Evolutionary conservation across 768 basidiomycete species (phyloP).

Genomic region (Rhodotorula paludigena): DNA sequence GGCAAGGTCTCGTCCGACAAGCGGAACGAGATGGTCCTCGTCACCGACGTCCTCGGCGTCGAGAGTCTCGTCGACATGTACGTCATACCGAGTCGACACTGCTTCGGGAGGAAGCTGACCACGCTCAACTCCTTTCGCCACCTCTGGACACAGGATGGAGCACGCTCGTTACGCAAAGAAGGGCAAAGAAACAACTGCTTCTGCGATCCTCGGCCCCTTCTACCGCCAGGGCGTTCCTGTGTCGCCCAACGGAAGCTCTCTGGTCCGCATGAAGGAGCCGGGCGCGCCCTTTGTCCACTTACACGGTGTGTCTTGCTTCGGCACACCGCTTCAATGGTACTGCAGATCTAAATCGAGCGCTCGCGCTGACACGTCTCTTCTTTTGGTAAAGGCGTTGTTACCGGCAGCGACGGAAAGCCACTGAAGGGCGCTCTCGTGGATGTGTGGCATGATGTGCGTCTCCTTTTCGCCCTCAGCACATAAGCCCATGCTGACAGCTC

Average conservation of each 20-base stretch:
- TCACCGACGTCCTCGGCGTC: constrained; percentile 41
- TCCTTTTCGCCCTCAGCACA: too few species aligned
- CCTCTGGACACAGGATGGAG: constrained; percentile 20
- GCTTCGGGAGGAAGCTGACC: too few species aligned
- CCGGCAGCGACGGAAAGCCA: constrained; percentile 35
- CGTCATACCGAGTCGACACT: too few species aligned
- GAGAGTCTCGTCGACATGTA: constrained; percentile 41
- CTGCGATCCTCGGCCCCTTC: constrained; percentile 43
- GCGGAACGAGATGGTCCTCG: constrained; percentile 42
- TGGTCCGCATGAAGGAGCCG: constrained; percentile 36
- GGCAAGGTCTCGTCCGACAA: constrained; percentile 36
- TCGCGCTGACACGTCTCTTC: neutral
- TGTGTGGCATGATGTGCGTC: constrained; percentile 40
- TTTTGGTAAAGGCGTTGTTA: neutral
- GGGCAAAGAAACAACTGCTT: constrained; percentile 23
- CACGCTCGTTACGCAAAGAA: constrained; percentile 19
- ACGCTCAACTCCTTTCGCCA: neutral
- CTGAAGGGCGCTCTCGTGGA: constrained; percentile 40
- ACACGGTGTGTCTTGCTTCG: constrained; percentile 18
- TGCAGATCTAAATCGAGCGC: too few species aligned
- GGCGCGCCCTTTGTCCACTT: constrained; percentile 33
- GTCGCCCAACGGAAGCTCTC: constrained; percentile 37
- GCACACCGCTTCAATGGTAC: neutral
- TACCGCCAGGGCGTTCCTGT: constrained; percentile 36
- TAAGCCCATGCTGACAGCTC: neutral